These are phyloP conservation scores for Nakazawaea peltata DNA, from an alignment of 805 yeast genomes.

Conservation along the genomic window DNA sequence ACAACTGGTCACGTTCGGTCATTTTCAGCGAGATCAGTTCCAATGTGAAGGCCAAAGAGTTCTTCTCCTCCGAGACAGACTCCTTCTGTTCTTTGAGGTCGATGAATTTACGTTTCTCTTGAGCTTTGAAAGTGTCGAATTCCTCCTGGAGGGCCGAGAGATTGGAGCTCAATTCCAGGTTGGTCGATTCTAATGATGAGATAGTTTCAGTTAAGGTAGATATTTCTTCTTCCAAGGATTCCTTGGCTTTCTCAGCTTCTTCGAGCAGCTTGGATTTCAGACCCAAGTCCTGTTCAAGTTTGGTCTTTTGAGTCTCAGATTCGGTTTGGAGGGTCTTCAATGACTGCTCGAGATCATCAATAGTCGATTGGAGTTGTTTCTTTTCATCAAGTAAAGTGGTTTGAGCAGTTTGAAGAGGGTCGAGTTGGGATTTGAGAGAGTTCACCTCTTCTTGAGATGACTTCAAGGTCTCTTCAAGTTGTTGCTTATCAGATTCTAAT, in stretches of 20 bases:
- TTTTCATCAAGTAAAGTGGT: no score
- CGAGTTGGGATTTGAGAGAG: no score
- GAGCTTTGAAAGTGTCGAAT: slow-evolving; percentile 15
- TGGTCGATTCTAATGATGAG: slow-evolving; percentile 13
- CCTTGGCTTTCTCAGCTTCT: not conserved
- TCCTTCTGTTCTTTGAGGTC: slow-evolving; percentile 18
- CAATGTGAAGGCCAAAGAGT: slow-evolving; percentile 22
- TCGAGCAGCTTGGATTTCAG: not conserved
- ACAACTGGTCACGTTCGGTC: slow-evolving; percentile 13
- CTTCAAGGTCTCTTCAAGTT: not conserved
- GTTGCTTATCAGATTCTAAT: not conserved
- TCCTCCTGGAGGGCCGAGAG: slow-evolving; percentile 6
- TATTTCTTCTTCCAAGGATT: not conserved
- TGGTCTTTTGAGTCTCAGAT: no score
- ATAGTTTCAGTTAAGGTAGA: not conserved
- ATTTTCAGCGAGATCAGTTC: slow-evolving; percentile 25
- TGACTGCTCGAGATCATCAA: no score
- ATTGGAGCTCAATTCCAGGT: slow-evolving; percentile 14
- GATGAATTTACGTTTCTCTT: slow-evolving; percentile 16
- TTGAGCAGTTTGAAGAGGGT: no score
- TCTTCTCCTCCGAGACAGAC: slow-evolving; percentile 22
- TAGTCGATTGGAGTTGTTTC: no score
- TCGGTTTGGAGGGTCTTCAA: no score
- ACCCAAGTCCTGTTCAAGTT: no score
- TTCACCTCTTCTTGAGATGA: not conserved